Evolutionary conservation across 192 early-diverging fungal species (phyloP).

Genomic region (Thamnidium elegans): DNA sequence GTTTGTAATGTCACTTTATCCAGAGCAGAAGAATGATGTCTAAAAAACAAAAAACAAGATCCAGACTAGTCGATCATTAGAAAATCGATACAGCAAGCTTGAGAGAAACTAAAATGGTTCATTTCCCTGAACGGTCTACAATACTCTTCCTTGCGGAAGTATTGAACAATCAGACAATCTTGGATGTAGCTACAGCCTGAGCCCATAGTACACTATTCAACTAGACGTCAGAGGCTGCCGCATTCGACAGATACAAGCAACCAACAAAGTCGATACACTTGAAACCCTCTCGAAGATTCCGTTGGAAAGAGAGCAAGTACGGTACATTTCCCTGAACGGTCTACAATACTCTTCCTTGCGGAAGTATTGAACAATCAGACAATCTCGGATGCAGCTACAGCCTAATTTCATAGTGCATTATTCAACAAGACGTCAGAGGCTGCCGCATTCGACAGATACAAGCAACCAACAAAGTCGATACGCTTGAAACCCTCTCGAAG

Average conservation of each 20-base stretch:
- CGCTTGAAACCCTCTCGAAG: not conserved
- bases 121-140: constrained; percentile 4
- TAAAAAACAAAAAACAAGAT: too few species aligned
- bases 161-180: not conserved
- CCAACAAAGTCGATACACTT: not conserved
- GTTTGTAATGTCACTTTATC: too few species aligned
- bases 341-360: constrained; percentile 1
- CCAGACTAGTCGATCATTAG: too few species aligned
- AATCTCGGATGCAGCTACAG: not conserved
- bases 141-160: not conserved
- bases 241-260: constrained; percentile 1
- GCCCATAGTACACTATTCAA: not conserved
- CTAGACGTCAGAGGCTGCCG: not conserved
- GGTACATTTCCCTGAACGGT: constrained; percentile 2
- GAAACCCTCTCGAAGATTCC: not conserved
- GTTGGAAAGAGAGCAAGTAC: constrained; percentile 2
- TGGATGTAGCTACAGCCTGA: not conserved
- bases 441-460: not conserved
- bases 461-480: constrained; percentile 1
- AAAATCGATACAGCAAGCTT: not conserved
- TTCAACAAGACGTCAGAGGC: constrained; percentile 1
- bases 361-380: constrained; percentile 2
- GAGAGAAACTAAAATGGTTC: not conserved
- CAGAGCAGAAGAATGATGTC: too few species aligned
- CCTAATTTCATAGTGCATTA: not conserved